Percentiles rank a stretch among this genome's conserved stretches.
These are phyloP conservation scores for Nepenthes mirabilis DNA, from an alignment of 148 eudicot genomes.

Conservation along the genomic window DNA sequence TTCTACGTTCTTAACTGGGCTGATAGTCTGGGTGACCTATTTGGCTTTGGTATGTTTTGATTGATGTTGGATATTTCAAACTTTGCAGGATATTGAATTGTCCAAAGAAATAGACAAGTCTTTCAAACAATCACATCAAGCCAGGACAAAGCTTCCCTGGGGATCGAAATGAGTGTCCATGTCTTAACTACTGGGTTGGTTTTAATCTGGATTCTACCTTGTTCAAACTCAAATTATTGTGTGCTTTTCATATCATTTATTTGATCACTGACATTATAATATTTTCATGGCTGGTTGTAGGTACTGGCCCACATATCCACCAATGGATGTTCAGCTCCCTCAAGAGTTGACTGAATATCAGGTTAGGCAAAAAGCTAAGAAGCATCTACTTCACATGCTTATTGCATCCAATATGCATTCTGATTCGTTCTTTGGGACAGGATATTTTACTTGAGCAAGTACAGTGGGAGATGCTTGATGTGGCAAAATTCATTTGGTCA, in stretches of 20 bases:
- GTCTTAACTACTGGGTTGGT: conserved; percentile 90
- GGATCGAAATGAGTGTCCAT: conserved; percentile 98
- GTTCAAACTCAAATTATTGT: neutral
- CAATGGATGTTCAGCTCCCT: conserved; percentile 94
- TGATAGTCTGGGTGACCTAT: too few relatives aligned
- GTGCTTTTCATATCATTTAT: conserved; percentile 1
- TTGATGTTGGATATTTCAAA: too few relatives aligned
- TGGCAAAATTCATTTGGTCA: conserved; percentile 98
- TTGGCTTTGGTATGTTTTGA: too few relatives aligned
- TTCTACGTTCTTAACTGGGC: too few relatives aligned
- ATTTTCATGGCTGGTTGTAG: conserved; percentile 31
- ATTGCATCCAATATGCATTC: neutral
- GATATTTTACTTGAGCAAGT: conserved; percentile 93
- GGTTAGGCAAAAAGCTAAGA: conserved; percentile 33
- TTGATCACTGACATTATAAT: conserved; percentile 1
- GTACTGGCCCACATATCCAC: conserved; percentile 99
- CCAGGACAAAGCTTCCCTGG: conserved; percentile 94
- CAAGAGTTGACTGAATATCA: conserved; percentile 92
- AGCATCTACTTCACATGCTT: neutral
- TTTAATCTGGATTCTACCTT: conserved; percentile 8
- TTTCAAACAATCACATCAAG: conserved; percentile 90
- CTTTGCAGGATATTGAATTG: conserved; percentile 86
- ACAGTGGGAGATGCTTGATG: conserved; percentile 94
- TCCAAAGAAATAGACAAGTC: conserved; percentile 96
- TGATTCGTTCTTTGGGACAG: conserved; percentile 23